A percentile compares a stretch with the other conserved stretches of the same genome.
Evolutionary conservation across 2,329 filamentous ascomycete species (phyloP).

Genomic region (Dactylonectria macrodidyma): DNA sequence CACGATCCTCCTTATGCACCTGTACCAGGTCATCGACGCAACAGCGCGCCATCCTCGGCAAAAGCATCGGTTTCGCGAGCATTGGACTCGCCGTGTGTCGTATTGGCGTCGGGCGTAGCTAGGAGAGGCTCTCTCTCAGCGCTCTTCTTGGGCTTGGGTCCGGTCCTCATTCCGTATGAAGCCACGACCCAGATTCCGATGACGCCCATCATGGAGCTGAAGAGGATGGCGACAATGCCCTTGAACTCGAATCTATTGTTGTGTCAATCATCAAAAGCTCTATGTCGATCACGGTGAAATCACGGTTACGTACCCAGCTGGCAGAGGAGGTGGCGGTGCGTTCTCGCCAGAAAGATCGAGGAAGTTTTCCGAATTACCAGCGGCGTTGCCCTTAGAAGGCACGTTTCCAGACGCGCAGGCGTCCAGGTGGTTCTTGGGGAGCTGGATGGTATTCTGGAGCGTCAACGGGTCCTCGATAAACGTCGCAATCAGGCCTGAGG

Average conservation of each 20-base stretch:
- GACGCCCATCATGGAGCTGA: constrained; percentile 78
- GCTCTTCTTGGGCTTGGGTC: constrained; percentile 31
- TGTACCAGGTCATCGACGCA: constrained; percentile 7
- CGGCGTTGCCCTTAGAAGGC: constrained; percentile 78
- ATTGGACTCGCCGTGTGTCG: constrained; percentile 7
- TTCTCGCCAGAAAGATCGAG: constrained; percentile 76
- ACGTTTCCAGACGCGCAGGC: constrained; percentile 69
- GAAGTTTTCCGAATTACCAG: constrained; percentile 76
- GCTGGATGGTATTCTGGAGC: constrained; percentile 71
- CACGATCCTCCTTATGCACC: neutral
- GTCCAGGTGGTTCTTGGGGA: constrained; percentile 73
- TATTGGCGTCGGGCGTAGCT: constrained; percentile 24
- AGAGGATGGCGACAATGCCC: constrained; percentile 82
- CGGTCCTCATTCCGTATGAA: constrained; percentile 69
- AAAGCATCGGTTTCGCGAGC: neutral
- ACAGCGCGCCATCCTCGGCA: neutral
- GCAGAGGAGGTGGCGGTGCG: constrained; percentile 67
- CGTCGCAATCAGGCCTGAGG: constrained; percentile 75
- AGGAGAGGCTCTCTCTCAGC: constrained; percentile 45
- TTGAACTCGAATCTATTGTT: constrained; percentile 72
- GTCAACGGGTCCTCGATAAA: constrained; percentile 75
- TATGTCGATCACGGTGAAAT: neutral
- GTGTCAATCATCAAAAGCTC: constrained; percentile 11
- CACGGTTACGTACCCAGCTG: constrained; percentile 67
- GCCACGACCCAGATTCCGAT: constrained; percentile 77